phyloP scores from a whole-genome alignment of 768 basidiomycete species.

The Termitomyces titanicus region DNA sequence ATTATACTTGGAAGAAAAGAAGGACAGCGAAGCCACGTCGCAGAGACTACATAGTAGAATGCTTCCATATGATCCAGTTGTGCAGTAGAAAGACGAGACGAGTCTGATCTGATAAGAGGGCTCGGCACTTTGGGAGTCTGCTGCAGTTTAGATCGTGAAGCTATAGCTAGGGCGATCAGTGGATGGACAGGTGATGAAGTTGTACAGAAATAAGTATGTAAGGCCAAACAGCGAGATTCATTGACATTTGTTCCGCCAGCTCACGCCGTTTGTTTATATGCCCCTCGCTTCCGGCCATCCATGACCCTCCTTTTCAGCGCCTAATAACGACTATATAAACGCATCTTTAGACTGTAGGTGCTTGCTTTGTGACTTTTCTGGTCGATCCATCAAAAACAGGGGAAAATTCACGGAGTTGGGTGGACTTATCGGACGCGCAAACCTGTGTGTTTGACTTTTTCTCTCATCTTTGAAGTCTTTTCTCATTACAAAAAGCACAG shows the following conservation, averaged over 20 bases:
- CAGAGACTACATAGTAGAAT: too few relatives aligned
- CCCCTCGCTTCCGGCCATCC: slow-evolving; percentile 9
- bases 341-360: background rate
- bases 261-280: slow-evolving; percentile 14
- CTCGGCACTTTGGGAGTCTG: background rate
- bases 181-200: slow-evolving; percentile 12
- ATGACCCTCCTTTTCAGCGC: slow-evolving; percentile 11
- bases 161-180: background rate
- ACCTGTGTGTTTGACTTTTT: background rate
- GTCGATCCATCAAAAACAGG: background rate
- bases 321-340: slow-evolving; percentile 1
- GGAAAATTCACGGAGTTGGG: slow-evolving; percentile 7
- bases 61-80: too few relatives aligned
- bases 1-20: too few relatives aligned
- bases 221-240: slow-evolving; percentile 5
- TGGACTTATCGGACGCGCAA: background rate
- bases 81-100: background rate
- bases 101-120: background rate
- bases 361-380: background rate
- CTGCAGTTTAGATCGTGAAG: background rate
- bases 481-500: background rate
- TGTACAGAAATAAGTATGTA: background rate
- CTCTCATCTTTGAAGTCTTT: background rate
- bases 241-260: slow-evolving; percentile 8
- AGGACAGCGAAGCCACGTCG: too few relatives aligned